Evolutionary conservation across 148 eudicot species (phyloP).

Genomic region (Rhododendron ferrugineum): DNA sequence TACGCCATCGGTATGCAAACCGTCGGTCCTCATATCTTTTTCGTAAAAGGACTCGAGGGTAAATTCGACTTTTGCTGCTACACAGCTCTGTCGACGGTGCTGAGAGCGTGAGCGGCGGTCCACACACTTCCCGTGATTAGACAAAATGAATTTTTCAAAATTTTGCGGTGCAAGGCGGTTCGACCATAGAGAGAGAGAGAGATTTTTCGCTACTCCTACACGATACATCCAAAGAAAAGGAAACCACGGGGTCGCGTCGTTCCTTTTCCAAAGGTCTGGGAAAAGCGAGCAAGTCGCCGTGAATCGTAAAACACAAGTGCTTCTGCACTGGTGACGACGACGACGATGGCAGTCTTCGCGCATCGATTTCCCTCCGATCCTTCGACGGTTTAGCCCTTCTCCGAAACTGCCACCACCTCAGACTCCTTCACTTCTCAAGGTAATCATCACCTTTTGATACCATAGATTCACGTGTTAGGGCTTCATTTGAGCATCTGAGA

Average conservation of each 20-base stretch:
- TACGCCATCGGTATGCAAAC: too few relatives aligned
- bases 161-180: background rate
- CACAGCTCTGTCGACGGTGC: too few relatives aligned
- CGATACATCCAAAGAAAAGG: background rate
- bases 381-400: background rate
- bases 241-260: background rate
- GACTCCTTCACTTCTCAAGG: background rate
- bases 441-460: background rate
- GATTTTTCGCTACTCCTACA: background rate
- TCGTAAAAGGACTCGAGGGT: too few relatives aligned
- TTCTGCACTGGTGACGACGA: background rate
- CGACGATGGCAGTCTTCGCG: background rate
- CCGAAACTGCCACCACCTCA: background rate
- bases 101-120: background rate
- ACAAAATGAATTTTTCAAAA: background rate
- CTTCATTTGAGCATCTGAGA: background rate
- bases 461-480: background rate
- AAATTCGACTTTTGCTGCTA: too few relatives aligned
- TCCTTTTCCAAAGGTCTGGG: constrained; percentile 27
- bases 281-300: background rate
- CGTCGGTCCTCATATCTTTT: too few relatives aligned
- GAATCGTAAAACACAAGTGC: constrained; percentile 8
- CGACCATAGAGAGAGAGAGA: background rate
- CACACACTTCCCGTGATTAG: too few relatives aligned
- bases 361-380: background rate